phyloP scores from a whole-genome alignment of 2,329 filamentous ascomycete species.

The Pseudogymnoascus verrucosus region DNA sequence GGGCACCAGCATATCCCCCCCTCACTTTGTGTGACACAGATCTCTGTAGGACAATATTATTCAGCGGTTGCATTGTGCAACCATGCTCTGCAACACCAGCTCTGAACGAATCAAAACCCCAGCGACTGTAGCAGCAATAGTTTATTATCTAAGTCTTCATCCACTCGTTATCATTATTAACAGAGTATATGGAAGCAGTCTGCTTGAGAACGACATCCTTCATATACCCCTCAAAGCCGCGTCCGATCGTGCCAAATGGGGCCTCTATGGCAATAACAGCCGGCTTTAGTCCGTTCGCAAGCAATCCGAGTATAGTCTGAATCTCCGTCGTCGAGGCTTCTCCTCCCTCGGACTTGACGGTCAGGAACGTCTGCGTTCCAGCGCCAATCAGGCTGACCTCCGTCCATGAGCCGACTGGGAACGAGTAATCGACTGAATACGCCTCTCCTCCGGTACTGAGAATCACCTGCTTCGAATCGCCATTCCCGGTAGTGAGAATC shows the following conservation, averaged over 20 bases:
- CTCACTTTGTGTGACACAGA: not conserved
- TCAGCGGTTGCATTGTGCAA: not conserved
- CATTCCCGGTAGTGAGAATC: constrained; percentile 30
- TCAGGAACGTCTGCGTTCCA: constrained; percentile 31
- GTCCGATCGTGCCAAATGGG: constrained; percentile 17
- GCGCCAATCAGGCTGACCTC: constrained; percentile 29
- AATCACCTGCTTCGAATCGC: constrained; percentile 30
- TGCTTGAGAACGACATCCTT: constrained; percentile 13
- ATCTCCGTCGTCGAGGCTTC: constrained; percentile 15
- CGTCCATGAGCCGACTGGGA: constrained; percentile 32
- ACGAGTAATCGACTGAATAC: constrained; percentile 33
- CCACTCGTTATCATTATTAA: not conserved
- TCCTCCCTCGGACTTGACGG: constrained; percentile 12
- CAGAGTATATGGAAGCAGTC: not conserved
- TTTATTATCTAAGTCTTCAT: not conserved
- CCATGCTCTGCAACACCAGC: not conserved
- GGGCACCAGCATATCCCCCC: not conserved
- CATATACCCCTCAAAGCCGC: constrained; percentile 17
- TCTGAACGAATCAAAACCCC: not conserved
- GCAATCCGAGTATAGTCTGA: constrained; percentile 16
- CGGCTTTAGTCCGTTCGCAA: constrained; percentile 18
- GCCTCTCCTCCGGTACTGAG: constrained; percentile 32
- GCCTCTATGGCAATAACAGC: constrained; percentile 21
- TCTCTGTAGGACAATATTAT: not conserved
- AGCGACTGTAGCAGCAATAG: not conserved